phyloP scores from a whole-genome alignment of 345 rosid genomes.

The Brassica incana region DNA sequence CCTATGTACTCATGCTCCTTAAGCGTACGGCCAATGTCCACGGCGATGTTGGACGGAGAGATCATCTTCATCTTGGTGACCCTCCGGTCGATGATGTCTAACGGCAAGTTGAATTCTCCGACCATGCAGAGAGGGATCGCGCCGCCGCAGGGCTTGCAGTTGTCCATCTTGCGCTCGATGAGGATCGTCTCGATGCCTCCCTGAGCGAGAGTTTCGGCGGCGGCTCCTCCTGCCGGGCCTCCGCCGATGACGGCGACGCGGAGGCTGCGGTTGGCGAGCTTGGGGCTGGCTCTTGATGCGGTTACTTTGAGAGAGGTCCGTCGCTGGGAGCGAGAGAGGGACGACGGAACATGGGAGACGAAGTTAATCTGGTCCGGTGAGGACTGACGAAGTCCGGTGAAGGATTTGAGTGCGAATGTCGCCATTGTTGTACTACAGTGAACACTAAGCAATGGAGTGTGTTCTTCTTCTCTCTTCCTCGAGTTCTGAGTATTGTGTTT shows the following conservation, averaged over 20 bases:
- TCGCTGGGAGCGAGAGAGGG: slow-evolving; percentile 22
- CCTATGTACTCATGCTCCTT: slow-evolving; percentile 97
- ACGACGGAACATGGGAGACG: slow-evolving; percentile 27
- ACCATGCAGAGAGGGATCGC: slow-evolving; percentile 97
- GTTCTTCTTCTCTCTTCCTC: slow-evolving; percentile 3
- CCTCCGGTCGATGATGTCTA: slow-evolving; percentile 80
- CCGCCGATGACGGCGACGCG: slow-evolving; percentile 92
- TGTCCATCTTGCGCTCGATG: slow-evolving; percentile 86
- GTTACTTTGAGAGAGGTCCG: slow-evolving; percentile 34
- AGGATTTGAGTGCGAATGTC: slow-evolving; percentile 66
- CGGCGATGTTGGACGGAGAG: slow-evolving; percentile 88
- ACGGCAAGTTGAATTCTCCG: slow-evolving; percentile 87
- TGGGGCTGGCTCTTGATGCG: slow-evolving; percentile 62
- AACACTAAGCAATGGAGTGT: neutral
- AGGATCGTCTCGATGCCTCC: slow-evolving; percentile 85
- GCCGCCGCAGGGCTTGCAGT: slow-evolving; percentile 94
- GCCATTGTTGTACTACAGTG: slow-evolving; percentile 40
- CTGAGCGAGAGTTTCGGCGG: slow-evolving; percentile 76
- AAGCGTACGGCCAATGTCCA: slow-evolving; percentile 79
- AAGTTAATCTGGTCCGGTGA: slow-evolving; percentile 42
- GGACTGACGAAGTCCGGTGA: slow-evolving; percentile 73
- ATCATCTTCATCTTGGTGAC: slow-evolving; percentile 98
- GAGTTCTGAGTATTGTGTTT: neutral
- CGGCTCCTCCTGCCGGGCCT: slow-evolving; percentile 86
- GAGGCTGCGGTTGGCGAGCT: slow-evolving; percentile 65